phyloP scores from a whole-genome alignment of 2,329 filamentous ascomycete species.

The Fusarium fujikuroi region DNA sequence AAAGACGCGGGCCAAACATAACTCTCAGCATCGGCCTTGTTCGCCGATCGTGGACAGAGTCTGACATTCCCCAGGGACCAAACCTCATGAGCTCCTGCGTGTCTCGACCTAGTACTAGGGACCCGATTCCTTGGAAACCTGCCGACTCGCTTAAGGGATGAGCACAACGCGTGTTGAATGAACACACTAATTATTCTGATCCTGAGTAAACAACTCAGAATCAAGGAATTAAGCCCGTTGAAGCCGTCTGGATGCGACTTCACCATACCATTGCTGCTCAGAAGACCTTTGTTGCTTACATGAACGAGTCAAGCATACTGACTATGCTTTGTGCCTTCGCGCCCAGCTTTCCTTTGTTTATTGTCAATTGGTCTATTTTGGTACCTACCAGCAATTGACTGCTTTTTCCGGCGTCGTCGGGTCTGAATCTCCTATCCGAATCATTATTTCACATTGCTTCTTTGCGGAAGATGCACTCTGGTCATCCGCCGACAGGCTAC shows the following conservation, averaged over 20 bases:
- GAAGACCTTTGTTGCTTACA: conserved; percentile 1
- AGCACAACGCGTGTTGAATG: conserved; percentile 9
- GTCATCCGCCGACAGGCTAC: conserved; percentile 16
- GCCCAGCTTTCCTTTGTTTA: conserved; percentile 22
- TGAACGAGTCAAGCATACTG: conserved; percentile 8
- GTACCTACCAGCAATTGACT: neutral
- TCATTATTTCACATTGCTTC: conserved; percentile 32
- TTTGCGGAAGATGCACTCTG: conserved; percentile 11
- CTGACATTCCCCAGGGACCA: conserved; percentile 35
- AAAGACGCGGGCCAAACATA: conserved; percentile 4
- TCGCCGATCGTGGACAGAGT: conserved; percentile 19
- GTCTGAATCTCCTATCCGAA: conserved; percentile 5
- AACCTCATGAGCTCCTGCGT: conserved; percentile 22
- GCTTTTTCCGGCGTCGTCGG: neutral
- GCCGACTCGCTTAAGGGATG: conserved; percentile 8
- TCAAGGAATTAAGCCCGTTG: conserved; percentile 1
- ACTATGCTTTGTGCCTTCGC: neutral
- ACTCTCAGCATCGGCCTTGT: conserved; percentile 22
- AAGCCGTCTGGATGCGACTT: conserved; percentile 14
- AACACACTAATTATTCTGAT: conserved; percentile 25
- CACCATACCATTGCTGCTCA: conserved; percentile 26
- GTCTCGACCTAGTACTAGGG: conserved; percentile 38
- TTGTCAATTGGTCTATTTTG: conserved; percentile 4
- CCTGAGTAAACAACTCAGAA: conserved; percentile 4
- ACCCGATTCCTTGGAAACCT: conserved; percentile 30